Evolutionary conservation across 305 asterid genomes (phyloP), one percentile per base, ranked within the genome.

Genomic region (Fraxinus floribunda): DNA sequence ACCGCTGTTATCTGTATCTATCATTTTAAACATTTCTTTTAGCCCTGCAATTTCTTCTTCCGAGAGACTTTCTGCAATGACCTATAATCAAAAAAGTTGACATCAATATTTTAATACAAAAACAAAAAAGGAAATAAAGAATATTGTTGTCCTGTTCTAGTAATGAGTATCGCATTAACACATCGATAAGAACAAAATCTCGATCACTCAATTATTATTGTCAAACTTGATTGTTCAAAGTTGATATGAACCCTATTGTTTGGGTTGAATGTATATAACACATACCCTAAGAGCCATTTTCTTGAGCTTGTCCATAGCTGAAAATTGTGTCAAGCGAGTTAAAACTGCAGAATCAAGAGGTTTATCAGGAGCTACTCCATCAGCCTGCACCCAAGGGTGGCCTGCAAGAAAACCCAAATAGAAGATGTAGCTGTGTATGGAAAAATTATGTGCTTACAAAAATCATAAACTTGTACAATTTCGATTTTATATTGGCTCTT

Each of bases 241-340:
- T 35, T 13, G 5, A 22, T 44, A 64, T 52, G 38, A 70, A 62
- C 20, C 44, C 44, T 64, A 35, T 13, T 44, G 24, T 68, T 62
- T 83, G 49, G 30, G 24, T n/a, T 32, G 34, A 66, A 35, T 49
- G 75, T 35, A 62, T 9, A 20, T 75, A 79, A 18, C 18, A 4
- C 88, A 22, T 88, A 92, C 97, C 91, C 94, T 87, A 79, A 92
- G 90, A 83, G 93, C 97, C 93, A 92, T 91, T 89, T 91, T 92
- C 91, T 92, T 92, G 71, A 92, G 88, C 86, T 90, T 92, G 83
- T 91, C 88, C 97, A 91, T 90, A 36, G 90, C 97, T 41, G 93
- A 91, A 85, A 92, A 92, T 80, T 89, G 94, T 0, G 88, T 91
- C 90, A 92, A 89, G 20, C 97, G 93, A 80, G 83, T 88, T 1